Evolutionary conservation across 768 basidiomycete species (phyloP), one percentile per base, ranked within the genome.

Genomic region (Cystofilobasidium capitatum): DNA sequence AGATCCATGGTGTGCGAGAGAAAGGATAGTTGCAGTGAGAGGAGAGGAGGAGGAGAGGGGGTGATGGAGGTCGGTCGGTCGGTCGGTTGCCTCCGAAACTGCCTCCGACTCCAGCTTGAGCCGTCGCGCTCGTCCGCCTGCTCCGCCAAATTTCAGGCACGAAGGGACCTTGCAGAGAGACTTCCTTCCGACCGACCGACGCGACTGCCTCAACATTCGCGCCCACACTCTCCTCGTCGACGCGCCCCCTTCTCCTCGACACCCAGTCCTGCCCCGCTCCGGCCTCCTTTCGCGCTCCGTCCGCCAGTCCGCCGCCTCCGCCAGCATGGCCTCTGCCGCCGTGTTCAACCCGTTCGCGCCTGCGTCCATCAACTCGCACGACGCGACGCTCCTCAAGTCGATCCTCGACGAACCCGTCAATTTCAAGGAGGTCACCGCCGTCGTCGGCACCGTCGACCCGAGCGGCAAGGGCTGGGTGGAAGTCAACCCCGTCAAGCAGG

Each of bases 381-480:
- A 55, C 51, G 9, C 9, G 9, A 6, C 51, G 29, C 51, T 57
- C 13, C 55, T 68, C 42, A 58, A 61, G 26, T 17, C 51, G 35
- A 20, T 68, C 20, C 45, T 68, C 16, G 61, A 44, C 20, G 61
- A 62, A 2, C 66, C 66, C 8, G 36, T 68, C 31, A 42, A 63
- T 51, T 68, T 68, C 42, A 47, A 45, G 35, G 61, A 68, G 61
- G 42, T 57, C 9, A 37, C 40, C 24, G 26, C 12, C 29, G 45
- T 51, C 37, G 66, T 33, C 17, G 60, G 33, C 22, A 22, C 13
- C 12, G 12, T 68, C 33, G 49, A 68, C 22, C 61, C 61, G 2
- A 36, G 29, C 13, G 60, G 60, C 42, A 62, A 61, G 44, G 61
- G 66, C 36, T 68, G 66, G 66, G 26, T 58, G 3, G 66, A 68